These are phyloP conservation scores for Alternaria brassicae DNA, from an alignment of 2,329 filamentous ascomycete genomes.

Conservation along the genomic window DNA sequence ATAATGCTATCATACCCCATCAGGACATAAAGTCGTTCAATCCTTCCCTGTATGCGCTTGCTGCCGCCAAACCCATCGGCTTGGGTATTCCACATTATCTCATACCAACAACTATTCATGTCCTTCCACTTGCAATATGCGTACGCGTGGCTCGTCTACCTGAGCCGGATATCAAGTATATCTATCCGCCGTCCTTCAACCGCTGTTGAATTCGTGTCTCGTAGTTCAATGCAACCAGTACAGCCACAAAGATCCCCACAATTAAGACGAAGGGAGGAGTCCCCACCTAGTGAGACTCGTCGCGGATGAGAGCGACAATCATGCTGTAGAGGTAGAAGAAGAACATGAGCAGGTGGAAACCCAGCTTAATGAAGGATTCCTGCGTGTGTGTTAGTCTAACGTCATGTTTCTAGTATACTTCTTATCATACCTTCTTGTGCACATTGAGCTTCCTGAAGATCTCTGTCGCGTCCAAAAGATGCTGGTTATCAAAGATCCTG, in stretches of 20 bases:
- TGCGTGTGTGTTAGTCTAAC: conserved; percentile 49
- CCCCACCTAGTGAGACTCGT: conserved; percentile 76
- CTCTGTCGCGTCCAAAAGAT: conserved; percentile 95
- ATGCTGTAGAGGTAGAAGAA: conserved; percentile 99
- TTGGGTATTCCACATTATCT: conserved; percentile 14
- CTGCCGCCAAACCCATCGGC: conserved; percentile 2
- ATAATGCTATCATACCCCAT: conserved; percentile 47
- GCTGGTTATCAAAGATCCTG: conserved; percentile 96
- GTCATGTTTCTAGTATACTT: not conserved
- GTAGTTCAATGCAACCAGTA: conserved; percentile 4
- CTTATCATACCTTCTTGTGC: conserved; percentile 83
- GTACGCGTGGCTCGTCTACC: conserved; percentile 16
- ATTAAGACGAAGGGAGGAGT: conserved; percentile 11
- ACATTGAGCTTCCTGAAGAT: conserved; percentile 99
- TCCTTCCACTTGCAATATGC: conserved; percentile 18
- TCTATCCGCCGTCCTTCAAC: not conserved
- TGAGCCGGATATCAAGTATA: conserved; percentile 24
- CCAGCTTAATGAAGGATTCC: conserved; percentile 99
- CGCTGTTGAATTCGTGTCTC: not conserved
- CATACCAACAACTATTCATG: conserved; percentile 2
- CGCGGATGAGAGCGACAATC: conserved; percentile 95
- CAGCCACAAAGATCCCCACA: conserved; percentile 4
- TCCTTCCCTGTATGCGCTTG: not conserved
- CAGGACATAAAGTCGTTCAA: conserved; percentile 30
- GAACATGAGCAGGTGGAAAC: conserved; percentile 99